phyloP scores from a whole-genome alignment of 257 asterid species.

The Cordia subcordata region DNA sequence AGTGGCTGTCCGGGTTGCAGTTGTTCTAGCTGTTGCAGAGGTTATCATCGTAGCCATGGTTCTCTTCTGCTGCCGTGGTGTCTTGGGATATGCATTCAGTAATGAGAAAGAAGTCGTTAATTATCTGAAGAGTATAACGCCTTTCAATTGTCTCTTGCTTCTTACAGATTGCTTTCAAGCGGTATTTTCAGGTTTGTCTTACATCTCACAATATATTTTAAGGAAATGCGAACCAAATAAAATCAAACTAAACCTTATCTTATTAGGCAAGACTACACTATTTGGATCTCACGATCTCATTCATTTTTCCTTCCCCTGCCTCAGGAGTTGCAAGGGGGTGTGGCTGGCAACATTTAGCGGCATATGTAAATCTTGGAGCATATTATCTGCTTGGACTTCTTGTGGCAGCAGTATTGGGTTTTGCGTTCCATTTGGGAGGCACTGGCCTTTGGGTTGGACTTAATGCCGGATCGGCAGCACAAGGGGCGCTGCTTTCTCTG shows the following conservation, averaged over 20 bases:
- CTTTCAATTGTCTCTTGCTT: constrained; percentile 53
- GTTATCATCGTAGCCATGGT: constrained; percentile 36
- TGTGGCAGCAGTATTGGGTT: constrained; percentile 55
- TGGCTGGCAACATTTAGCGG: constrained; percentile 91
- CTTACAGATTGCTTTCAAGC: constrained; percentile 58
- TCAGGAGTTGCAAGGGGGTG: constrained; percentile 79
- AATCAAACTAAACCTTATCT: too few species aligned
- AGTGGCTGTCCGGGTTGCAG: constrained; percentile 27
- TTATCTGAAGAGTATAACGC: constrained; percentile 56
- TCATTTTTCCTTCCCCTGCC: neutral
- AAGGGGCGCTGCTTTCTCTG: constrained; percentile 36
- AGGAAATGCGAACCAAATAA: too few species aligned
- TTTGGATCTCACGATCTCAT: too few species aligned
- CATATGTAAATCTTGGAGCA: constrained; percentile 72
- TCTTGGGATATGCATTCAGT: constrained; percentile 57
- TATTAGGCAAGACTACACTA: too few species aligned
- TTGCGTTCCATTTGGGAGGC: constrained; percentile 48
- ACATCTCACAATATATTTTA: too few species aligned
- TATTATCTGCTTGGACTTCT: constrained; percentile 81
- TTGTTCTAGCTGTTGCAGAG: constrained; percentile 44
- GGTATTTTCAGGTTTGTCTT: constrained; percentile 46
- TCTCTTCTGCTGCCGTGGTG: constrained; percentile 27
- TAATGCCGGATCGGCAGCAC: constrained; percentile 55
- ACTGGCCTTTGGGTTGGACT: constrained; percentile 78
- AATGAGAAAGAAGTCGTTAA: constrained; percentile 44